Conservation (phyloP, 2,329 filamentous ascomycete species). For the Penicillium sp. region DNA sequence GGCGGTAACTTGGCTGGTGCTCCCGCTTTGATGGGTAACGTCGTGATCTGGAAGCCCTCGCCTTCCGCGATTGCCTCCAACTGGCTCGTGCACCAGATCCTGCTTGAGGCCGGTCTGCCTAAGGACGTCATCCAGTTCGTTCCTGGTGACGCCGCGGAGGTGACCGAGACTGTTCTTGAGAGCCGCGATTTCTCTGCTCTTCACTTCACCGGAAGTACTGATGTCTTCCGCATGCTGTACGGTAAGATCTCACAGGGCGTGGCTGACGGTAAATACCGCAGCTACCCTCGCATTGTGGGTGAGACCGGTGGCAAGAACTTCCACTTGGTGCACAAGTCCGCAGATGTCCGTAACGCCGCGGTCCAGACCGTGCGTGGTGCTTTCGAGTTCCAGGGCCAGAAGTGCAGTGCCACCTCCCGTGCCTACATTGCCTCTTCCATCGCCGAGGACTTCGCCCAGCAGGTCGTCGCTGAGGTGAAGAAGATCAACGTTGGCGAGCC, state of each 20-base stretch:
- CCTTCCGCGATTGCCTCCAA: slow-evolving; percentile 85
- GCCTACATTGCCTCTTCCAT: slow-evolving; percentile 73
- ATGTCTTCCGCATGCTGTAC: slow-evolving; percentile 85
- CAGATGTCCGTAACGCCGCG: slow-evolving; percentile 74
- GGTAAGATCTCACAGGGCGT: slow-evolving; percentile 80
- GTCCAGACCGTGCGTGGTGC: slow-evolving; percentile 81
- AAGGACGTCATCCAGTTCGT: slow-evolving; percentile 90
- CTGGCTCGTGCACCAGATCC: slow-evolving; percentile 85
- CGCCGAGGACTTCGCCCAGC: slow-evolving; percentile 68
- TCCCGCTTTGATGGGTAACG: slow-evolving; percentile 87
- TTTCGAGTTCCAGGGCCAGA: slow-evolving; percentile 89
- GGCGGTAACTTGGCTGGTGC: slow-evolving; percentile 80
- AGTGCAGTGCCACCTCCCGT: slow-evolving; percentile 82
- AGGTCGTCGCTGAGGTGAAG: slow-evolving; percentile 65
- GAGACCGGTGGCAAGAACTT: slow-evolving; percentile 96
- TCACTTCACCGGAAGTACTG: slow-evolving; percentile 91
- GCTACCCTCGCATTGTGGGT: slow-evolving; percentile 84
- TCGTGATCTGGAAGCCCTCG: slow-evolving; percentile 96
- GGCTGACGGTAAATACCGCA: slow-evolving; percentile 74
- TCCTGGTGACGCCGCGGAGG: slow-evolving; percentile 78
- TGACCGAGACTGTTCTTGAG: slow-evolving; percentile 72
- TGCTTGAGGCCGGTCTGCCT: slow-evolving; percentile 86
- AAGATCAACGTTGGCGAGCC: slow-evolving; percentile 70
- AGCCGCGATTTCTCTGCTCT: slow-evolving; percentile 84
- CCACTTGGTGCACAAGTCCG: slow-evolving; percentile 74